phyloP scores from a whole-genome alignment of 140 eudicot genomes.

The Stevia rebaudiana region DNA sequence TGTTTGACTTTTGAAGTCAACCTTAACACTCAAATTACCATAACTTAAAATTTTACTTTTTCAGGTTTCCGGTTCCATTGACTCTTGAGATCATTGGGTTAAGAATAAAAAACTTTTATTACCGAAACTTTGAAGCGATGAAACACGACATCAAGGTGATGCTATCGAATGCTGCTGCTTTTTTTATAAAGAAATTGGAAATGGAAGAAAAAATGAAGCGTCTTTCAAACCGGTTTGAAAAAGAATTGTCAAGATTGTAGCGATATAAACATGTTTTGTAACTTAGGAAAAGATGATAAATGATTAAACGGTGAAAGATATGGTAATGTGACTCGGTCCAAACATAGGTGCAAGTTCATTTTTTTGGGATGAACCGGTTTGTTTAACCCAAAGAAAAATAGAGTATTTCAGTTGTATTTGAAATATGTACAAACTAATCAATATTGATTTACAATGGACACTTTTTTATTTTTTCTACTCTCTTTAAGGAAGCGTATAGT shows the following conservation, averaged over 20 bases:
- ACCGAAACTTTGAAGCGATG: slow-evolving; percentile 53
- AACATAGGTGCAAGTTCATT: slow-evolving; percentile 16
- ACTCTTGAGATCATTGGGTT: slow-evolving; percentile 52
- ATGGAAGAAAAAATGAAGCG: slow-evolving; percentile 34
- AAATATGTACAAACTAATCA: not conserved
- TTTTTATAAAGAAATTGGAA: slow-evolving; percentile 38
- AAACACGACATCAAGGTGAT: slow-evolving; percentile 58
- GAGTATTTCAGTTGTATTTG: not conserved
- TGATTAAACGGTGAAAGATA: not conserved
- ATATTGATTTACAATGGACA: not conserved
- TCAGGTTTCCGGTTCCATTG: slow-evolving; percentile 90
- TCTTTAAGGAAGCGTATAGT: too few species aligned
- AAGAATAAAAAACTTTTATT: slow-evolving; percentile 59
- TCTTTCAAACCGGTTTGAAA: slow-evolving; percentile 40
- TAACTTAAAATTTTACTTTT: not conserved
- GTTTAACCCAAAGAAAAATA: slow-evolving; percentile 9
- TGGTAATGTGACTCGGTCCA: not conserved
- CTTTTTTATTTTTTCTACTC: not conserved
- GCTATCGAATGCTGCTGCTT: slow-evolving; percentile 43
- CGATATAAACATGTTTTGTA: slow-evolving; percentile 3
- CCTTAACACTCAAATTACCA: not conserved
- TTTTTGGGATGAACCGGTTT: slow-evolving; percentile 17
- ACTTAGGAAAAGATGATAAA: slow-evolving; percentile 15
- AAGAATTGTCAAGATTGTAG: slow-evolving; percentile 22
- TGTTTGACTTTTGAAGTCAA: not conserved